Percentiles rank a stretch among this genome's conserved stretches.
phyloP scores from a whole-genome alignment of 352 stramenopile species.

The Peronospora destructor region DNA sequence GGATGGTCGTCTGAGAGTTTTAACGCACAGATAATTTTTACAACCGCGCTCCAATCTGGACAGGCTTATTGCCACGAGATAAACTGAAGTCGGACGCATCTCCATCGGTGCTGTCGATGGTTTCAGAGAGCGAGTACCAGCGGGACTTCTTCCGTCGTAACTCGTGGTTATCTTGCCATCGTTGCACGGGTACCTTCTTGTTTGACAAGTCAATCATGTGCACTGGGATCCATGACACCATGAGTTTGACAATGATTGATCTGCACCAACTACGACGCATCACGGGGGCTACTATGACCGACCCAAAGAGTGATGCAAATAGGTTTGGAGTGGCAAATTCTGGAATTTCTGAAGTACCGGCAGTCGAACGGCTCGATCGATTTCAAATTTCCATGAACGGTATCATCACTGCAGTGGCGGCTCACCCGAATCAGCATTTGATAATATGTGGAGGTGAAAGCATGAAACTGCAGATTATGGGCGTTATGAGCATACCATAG shows the following conservation, averaged over 20 bases:
- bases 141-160: conserved; percentile 25
- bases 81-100: conserved; percentile 21
- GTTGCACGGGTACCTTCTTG: conserved; percentile 36
- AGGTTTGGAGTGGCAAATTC: conserved; percentile 1
- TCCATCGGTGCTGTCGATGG: conserved; percentile 28
- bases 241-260: conserved; percentile 44
- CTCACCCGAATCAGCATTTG: conserved; percentile 37
- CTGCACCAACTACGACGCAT: conserved; percentile 33
- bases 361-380: conserved; percentile 35
- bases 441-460: conserved; percentile 43
- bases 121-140: conserved; percentile 18
- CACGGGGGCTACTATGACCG: background rate
- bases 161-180: conserved; percentile 52
- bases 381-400: conserved; percentile 43
- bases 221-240: conserved; percentile 33
- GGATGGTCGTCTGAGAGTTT: background rate
- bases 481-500: conserved; percentile 7
- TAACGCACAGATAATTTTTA: background rate
- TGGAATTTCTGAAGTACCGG: conserved; percentile 1
- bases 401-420: conserved; percentile 39
- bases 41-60: background rate
- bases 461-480: conserved; percentile 35
- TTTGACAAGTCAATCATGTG: conserved; percentile 53
- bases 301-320: background rate
- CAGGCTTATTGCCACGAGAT: conserved; percentile 12